Percentiles rank a stretch among this genome's conserved stretches.
These are phyloP conservation scores for Taphrina wiesneri DNA, from an alignment of 1,139 yeast species.

Conservation along the genomic window DNA sequence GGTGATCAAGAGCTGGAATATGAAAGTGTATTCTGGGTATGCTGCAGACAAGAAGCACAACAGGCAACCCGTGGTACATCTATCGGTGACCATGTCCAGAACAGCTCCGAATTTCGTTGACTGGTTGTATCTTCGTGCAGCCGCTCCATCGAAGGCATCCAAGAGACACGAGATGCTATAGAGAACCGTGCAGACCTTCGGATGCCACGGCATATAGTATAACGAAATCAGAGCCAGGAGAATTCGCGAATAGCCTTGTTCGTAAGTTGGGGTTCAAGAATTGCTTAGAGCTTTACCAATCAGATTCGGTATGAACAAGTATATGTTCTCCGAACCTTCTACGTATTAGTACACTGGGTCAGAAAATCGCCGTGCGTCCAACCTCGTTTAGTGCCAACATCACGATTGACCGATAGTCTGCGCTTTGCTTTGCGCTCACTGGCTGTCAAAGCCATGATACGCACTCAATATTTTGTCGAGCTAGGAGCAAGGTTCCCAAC, in stretches of 20 bases:
- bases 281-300: constrained; percentile 57
- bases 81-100: constrained; percentile 96
- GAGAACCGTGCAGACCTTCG: constrained; percentile 62
- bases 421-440: constrained; percentile 15
- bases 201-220: constrained; percentile 78
- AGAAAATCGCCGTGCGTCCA: too few relatives aligned
- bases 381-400: constrained; percentile 15
- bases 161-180: constrained; percentile 87
- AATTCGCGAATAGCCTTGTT: constrained; percentile 61
- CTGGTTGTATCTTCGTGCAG: constrained; percentile 86
- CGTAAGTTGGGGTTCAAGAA: not conserved
- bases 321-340: constrained; percentile 50
- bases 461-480: too few relatives aligned
- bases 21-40: constrained; percentile 64
- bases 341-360: not conserved
- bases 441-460: constrained; percentile 10
- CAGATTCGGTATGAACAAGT: constrained; percentile 81
- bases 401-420: constrained; percentile 4
- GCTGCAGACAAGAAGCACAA: constrained; percentile 80
- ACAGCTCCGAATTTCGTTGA: constrained; percentile 91
- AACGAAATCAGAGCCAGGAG: constrained; percentile 78
- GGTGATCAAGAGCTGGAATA: constrained; percentile 85
- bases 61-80: constrained; percentile 92
- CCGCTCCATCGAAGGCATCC: constrained; percentile 96
- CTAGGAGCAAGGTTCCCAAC: too few relatives aligned